phyloP scores from a whole-genome alignment of 2,329 filamentous ascomycete genomes.

The Metarhizium rileyi region DNA sequence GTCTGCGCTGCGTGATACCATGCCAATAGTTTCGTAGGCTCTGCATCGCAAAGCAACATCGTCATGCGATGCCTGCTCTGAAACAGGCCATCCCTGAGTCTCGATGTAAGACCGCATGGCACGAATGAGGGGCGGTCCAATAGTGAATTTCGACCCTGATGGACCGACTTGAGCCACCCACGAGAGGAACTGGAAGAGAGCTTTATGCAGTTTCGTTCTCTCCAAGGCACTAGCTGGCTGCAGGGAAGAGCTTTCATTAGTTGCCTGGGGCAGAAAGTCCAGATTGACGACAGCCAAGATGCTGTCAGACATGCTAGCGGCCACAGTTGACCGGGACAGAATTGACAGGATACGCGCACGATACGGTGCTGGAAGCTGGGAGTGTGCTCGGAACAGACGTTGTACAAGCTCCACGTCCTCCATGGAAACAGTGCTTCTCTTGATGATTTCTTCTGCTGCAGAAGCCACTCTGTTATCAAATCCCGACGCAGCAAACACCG shows the following conservation, averaged over 20 bases:
- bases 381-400: slow-evolving; percentile 64
- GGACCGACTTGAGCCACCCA: slow-evolving; percentile 74
- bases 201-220: slow-evolving; percentile 66
- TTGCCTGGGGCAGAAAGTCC: slow-evolving; percentile 39
- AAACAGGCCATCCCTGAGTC: slow-evolving; percentile 72
- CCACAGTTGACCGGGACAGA: slow-evolving; percentile 65
- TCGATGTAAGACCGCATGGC: slow-evolving; percentile 66
- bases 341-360: slow-evolving; percentile 68
- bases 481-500: slow-evolving; percentile 75
- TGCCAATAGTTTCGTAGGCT: slow-evolving; percentile 85
- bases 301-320: slow-evolving; percentile 58
- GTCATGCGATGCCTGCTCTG: slow-evolving; percentile 47
- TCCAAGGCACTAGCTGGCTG: slow-evolving; percentile 53
- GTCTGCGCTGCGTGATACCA: slow-evolving; percentile 58
- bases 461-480: slow-evolving; percentile 70
- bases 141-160: slow-evolving; percentile 44
- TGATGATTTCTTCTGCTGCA: slow-evolving; percentile 84
- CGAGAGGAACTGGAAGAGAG: slow-evolving; percentile 76
- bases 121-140: slow-evolving; percentile 59
- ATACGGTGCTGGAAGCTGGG: slow-evolving; percentile 60
- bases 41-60: slow-evolving; percentile 62
- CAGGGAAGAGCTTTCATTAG: slow-evolving; percentile 8
- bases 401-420: slow-evolving; percentile 57
- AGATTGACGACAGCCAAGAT: slow-evolving; percentile 62
- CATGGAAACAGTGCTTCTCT: slow-evolving; percentile 64